A percentile compares a stretch with the other conserved stretches of the same genome.
Conservation (phyloP, 148 eudicot species). For the Rhododendron ovatum region DNA sequence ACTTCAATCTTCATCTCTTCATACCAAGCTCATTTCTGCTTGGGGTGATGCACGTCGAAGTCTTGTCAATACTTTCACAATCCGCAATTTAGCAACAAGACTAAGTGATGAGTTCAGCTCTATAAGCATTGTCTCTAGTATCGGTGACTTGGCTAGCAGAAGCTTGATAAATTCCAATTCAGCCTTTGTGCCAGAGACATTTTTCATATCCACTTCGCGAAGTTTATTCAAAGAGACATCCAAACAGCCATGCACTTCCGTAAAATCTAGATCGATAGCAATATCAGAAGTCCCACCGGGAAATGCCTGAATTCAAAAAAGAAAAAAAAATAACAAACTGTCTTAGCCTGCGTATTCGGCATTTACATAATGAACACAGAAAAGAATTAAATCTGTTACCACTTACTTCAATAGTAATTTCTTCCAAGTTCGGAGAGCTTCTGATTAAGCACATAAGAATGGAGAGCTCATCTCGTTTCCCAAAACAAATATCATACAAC, state of each 20-base stretch:
- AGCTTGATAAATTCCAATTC: background rate
- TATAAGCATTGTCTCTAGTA: background rate
- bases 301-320: background rate
- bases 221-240: background rate
- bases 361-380: background rate
- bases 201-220: background rate
- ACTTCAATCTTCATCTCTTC: too few relatives aligned
- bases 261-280: background rate
- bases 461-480: background rate
- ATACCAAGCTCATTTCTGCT: background rate
- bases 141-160: background rate
- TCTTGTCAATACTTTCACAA: background rate
- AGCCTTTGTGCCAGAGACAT: background rate
- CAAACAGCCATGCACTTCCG: background rate
- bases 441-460: conserved; percentile 5
- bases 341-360: background rate
- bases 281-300: background rate
- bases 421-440: conserved; percentile 2
- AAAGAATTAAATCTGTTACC: background rate
- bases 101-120: background rate
- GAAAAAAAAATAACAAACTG: background rate
- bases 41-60: background rate
- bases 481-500: background rate
- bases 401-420: background rate
- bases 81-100: background rate